Evolutionary conservation across 2,329 filamentous ascomycete species (phyloP), one percentile per base, ranked within the genome.

Genomic region (Davidsoniella eucalypti): DNA sequence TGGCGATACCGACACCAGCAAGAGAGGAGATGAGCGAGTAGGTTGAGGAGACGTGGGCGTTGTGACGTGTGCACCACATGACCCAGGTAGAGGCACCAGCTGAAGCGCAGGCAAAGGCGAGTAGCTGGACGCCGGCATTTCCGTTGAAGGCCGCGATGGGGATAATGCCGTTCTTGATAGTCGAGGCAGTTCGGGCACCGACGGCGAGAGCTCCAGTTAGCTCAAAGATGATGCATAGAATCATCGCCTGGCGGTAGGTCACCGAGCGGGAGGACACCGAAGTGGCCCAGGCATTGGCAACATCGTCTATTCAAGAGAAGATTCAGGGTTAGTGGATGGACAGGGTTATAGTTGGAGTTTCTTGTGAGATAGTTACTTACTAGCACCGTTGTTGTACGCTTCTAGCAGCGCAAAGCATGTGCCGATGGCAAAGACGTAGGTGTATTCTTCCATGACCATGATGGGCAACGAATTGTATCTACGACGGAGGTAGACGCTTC

Each of bases 271-370:
- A 87, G 17, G 84, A 87, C 53, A 88, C 83, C 43, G 76, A 82
- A 58, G 84, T 88, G 6, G 84, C 84, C 80, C 82, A 88, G 47
- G 84, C 69, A 66, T 90, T 90, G 60, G 84, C 84, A 52, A 90
- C 84, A 82, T 88, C 84, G 65, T 87, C 78, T 82, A 53, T 48
- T 45, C 51, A 44, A 9, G 26, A 18, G n/a, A 18, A 17, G 17
- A 23, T 23, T 23, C 21, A 38, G 48, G 48, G 44, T 53, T 46
- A 50, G 36, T 18, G 25, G 29, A 37, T 40, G 7, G 16, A 17
- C 23, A 36, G 49, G 33, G 39, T 21, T 17, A 12, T 7, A 4
- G 29, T 14, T 44, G 23, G 43, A 49, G 46, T 14, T 45, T 23
- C 25, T 37, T 29, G 17, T 43, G 38, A 6, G 29, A 5, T 54